Evolutionary conservation across 2,329 filamentous ascomycete genomes (phyloP).

Genomic region (Colletotrichum tropicicola): DNA sequence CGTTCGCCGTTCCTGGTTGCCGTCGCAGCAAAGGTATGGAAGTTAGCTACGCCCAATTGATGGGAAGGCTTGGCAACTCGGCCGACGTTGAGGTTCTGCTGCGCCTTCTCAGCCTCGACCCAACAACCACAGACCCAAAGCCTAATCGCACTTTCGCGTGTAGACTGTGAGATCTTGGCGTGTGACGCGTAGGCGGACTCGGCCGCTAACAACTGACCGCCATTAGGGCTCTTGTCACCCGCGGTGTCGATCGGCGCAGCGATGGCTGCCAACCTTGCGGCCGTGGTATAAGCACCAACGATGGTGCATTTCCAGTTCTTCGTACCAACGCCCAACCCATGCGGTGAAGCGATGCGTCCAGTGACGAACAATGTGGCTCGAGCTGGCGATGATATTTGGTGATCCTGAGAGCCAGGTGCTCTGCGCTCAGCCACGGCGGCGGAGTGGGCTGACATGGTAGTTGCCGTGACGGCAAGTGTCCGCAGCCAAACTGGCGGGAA

Average conservation of each 20-base stretch:
- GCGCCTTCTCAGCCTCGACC: slow-evolving; percentile 22
- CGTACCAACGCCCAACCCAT: neutral
- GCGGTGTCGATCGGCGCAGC: neutral
- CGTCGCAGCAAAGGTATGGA: neutral
- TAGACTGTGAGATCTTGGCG: neutral
- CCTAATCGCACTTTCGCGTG: neutral
- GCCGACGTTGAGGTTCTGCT: neutral
- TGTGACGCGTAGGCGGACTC: neutral
- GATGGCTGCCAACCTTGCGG: neutral
- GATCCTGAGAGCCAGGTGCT: neutral
- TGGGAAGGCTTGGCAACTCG: neutral
- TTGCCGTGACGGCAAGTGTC: neutral
- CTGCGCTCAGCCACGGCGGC: neutral
- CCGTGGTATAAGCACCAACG: neutral
- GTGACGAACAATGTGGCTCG: neutral
- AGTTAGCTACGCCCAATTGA: neutral
- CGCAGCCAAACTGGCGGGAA: neutral
- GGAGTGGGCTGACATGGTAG: neutral
- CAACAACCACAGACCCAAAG: neutral
- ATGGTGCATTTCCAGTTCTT: too few relatives aligned
- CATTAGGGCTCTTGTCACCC: neutral
- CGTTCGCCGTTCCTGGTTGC: neutral
- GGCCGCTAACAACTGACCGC: too few relatives aligned
- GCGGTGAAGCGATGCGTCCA: neutral
- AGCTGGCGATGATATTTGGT: neutral